Evolutionary conservation across 1,139 yeast species (phyloP).

Genomic region (Ogataea hybrid): DNA sequence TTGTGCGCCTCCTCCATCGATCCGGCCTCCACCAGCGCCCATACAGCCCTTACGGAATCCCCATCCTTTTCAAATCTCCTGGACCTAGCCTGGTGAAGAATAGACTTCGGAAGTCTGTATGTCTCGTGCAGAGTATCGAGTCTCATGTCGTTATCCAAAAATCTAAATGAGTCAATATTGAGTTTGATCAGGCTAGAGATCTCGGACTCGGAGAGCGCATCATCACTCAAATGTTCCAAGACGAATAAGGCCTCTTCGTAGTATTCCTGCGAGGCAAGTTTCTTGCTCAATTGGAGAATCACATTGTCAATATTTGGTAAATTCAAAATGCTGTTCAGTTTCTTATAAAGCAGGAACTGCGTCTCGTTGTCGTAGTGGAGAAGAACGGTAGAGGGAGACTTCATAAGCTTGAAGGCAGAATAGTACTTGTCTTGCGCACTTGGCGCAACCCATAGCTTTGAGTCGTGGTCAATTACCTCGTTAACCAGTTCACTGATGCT

Average conservation of each 20-base stretch:
- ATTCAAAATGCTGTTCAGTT: constrained; percentile 17
- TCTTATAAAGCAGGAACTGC: constrained; percentile 25
- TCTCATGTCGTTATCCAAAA: constrained; percentile 30
- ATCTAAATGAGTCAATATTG: constrained; percentile 43
- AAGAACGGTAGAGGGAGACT: constrained; percentile 12
- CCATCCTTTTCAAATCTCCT: constrained; percentile 41
- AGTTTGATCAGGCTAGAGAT: constrained; percentile 47
- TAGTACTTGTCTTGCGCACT: constrained; percentile 22
- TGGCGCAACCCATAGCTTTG: constrained; percentile 13
- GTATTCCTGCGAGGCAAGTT: constrained; percentile 46
- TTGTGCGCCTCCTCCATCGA: constrained; percentile 64
- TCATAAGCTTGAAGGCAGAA: constrained; percentile 40
- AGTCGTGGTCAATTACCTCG: constrained; percentile 15
- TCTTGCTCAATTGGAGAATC: constrained; percentile 50
- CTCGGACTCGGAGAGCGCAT: constrained; percentile 41
- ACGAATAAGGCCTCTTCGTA: constrained; percentile 65
- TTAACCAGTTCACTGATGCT: constrained; percentile 14
- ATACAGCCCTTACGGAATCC: constrained; percentile 58
- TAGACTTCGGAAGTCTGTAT: constrained; percentile 45
- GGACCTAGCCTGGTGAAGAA: constrained; percentile 55
- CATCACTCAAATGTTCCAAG: constrained; percentile 52
- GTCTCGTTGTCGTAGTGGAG: constrained; percentile 26
- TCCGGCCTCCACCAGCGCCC: constrained; percentile 60
- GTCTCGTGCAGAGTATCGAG: constrained; percentile 37
- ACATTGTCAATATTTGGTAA: constrained; percentile 40